A percentile compares a stretch with the other conserved stretches of the same genome.
Evolutionary conservation across 371 early-diverging fungal species (phyloP).

Genomic region (Smittium mucronatum): DNA sequence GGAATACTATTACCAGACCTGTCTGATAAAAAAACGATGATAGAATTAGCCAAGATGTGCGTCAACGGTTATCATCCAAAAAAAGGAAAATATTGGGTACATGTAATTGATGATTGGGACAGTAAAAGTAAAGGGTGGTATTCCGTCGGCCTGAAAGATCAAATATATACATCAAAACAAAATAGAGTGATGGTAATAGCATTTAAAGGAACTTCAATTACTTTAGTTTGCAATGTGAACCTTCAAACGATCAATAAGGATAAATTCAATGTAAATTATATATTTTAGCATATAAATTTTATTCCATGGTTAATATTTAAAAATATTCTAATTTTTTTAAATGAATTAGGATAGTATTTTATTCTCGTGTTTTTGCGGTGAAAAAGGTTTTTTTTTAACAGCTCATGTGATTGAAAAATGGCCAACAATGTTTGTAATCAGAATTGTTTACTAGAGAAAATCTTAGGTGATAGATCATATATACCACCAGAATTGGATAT

Average conservation of each 20-base stretch:
- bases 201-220: conserved; percentile 81
- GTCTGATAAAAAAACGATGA: conserved; percentile 50
- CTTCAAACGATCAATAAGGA: conserved; percentile 60
- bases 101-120: conserved; percentile 55
- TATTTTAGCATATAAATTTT: too few species aligned
- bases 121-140: conserved; percentile 68
- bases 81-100: conserved; percentile 52
- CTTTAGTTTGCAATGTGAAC: conserved; percentile 57
- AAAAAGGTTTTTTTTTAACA: conserved; percentile 66
- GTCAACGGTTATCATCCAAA: conserved; percentile 56
- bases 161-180: conserved; percentile 61
- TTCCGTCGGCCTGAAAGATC: conserved; percentile 70
- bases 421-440: conserved; percentile 42
- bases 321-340: too few species aligned
- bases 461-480: conserved; percentile 51
- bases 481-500: conserved; percentile 65
- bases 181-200: conserved; percentile 61
- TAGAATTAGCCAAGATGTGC: conserved; percentile 60
- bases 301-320: too few species aligned
- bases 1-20: conserved; percentile 48
- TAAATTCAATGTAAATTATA: conserved; percentile 48
- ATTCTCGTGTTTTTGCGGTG: conserved; percentile 94
- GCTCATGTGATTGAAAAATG: conserved; percentile 71
- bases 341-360: conserved; percentile 90
- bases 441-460: conserved; percentile 44